Percentiles rank a stretch among this genome's conserved stretches.
Conservation (phyloP, 495 filamentous ascomycete species). For the Podospora didyma region DNA sequence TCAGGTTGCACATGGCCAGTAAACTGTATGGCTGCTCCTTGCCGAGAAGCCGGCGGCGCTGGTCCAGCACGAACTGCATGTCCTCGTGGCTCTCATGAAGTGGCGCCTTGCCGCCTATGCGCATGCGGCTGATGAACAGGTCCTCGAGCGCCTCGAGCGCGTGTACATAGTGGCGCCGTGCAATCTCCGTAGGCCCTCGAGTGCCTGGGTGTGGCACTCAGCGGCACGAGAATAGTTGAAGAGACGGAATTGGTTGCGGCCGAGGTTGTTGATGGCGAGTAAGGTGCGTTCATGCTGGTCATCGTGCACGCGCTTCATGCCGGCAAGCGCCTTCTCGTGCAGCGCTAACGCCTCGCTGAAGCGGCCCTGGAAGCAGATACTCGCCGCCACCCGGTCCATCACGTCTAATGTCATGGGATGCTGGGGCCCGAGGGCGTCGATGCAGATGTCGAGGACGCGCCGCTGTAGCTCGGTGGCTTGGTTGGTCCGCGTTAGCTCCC, state of each 20-base stretch:
- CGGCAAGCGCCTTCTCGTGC: neutral
- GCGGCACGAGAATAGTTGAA: neutral
- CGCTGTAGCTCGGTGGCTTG: neutral
- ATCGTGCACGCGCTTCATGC: conserved; percentile 4
- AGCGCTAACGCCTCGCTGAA: neutral
- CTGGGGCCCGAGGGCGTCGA: neutral
- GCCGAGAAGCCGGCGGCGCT: conserved; percentile 27
- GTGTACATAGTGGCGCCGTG: conserved; percentile 11
- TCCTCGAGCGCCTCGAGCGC: neutral
- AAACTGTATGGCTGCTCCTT: conserved; percentile 37
- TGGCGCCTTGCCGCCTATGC: neutral
- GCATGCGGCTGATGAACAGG: neutral
- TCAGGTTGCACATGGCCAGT: conserved; percentile 26
- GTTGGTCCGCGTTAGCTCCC: conserved; percentile 1
- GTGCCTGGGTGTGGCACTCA: conserved; percentile 6
- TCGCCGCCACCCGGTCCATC: neutral
- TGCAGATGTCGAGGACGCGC: neutral
- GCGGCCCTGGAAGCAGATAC: neutral
- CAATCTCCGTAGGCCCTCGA: conserved; percentile 27
- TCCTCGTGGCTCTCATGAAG: conserved; percentile 9
- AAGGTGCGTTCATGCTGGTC: conserved; percentile 3
- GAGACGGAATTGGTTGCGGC: neutral
- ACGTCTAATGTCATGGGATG: conserved; percentile 7
- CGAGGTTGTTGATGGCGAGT: neutral
- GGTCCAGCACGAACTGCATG: conserved; percentile 22